A percentile compares a stretch with the other conserved stretches of the same genome.
These are phyloP conservation scores for Pleomassaria siparia DNA, from an alignment of 2,329 filamentous ascomycete genomes.

Conservation along the genomic window DNA sequence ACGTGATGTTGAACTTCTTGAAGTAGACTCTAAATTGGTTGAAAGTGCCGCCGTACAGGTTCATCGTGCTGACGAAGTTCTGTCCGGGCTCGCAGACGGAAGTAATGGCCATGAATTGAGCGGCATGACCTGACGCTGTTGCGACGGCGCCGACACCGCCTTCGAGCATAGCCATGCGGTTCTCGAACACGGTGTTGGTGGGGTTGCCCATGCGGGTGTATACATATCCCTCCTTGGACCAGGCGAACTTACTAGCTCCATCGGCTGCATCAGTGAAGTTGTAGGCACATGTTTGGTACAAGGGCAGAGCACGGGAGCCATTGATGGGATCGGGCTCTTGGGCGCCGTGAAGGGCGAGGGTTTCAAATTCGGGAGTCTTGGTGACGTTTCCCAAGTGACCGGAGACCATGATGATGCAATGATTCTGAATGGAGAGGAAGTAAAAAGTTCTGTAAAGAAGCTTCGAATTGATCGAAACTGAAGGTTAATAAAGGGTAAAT, in stretches of 20 bases:
- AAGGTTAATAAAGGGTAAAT: too few relatives aligned
- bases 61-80: slow-evolving; percentile 43
- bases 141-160: slow-evolving; percentile 43
- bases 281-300: slow-evolving; percentile 23
- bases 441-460: background rate
- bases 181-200: slow-evolving; percentile 45
- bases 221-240: slow-evolving; percentile 44
- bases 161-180: slow-evolving; percentile 42
- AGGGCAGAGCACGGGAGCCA: slow-evolving; percentile 22
- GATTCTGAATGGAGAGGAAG: background rate
- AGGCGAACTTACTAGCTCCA: slow-evolving; percentile 32
- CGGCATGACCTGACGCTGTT: slow-evolving; percentile 42
- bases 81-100: slow-evolving; percentile 41
- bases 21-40: slow-evolving; percentile 44
- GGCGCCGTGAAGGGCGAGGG: slow-evolving; percentile 22
- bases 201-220: slow-evolving; percentile 46
- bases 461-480: too few relatives aligned
- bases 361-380: slow-evolving; percentile 23
- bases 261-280: slow-evolving; percentile 43
- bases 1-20: slow-evolving; percentile 42
- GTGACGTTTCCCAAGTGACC: slow-evolving; percentile 23
- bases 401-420: slow-evolving; percentile 19
- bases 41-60: slow-evolving; percentile 43
- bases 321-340: slow-evolving; percentile 27
- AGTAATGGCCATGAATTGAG: slow-evolving; percentile 43